Base-by-base conservation (phyloP, 2,329 filamentous ascomycete genomes). In the Grosmannia serpens region DNA sequence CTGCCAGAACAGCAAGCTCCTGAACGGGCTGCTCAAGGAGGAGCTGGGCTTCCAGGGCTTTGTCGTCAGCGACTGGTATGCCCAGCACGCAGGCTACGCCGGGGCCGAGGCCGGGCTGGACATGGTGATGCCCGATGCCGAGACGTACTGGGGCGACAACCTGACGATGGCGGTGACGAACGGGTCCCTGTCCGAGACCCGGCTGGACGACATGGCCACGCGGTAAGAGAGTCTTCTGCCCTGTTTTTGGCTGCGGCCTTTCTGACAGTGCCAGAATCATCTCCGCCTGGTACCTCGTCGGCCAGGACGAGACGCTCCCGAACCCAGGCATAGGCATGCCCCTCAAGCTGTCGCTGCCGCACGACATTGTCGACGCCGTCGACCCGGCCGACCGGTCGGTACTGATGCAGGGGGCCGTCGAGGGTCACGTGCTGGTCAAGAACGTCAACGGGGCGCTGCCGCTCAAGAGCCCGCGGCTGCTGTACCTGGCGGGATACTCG, bases 351-450 rank as follows among this genome's bases (percentile, higher is more conserved):
- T 73, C 70, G 0, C 60, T 70, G 29, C 74, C 74, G 0, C 77
- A 80, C 33, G 64, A 71, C 3, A 68, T 73, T 33, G 66, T 80
- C 22, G 78, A 83, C 61, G 81, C 77, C 1, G 73, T 77, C 29
- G 77, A 84, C 65, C 68, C 73, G 2, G 75, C 78, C 0, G 72
- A 71, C 51, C 65, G 69, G 0, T 38, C 35, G 9, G 17, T 73
- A 0, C 68, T 82, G 1, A 65, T 83, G 13, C 73, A 80, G 55
- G 78, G 79, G 1, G 81, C 81, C 0, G 74, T 82, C n/a, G 75
- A 81, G 9, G 80, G 83, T 5, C 88, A 87, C 55, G 87, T 91
- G 29, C 76, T 95, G 0, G 75, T 95, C 57, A 95, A 95, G 75
- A 94, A 95, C 69, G 73, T 73, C 3, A 76, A 78, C 52, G 75